phyloP scores from a whole-genome alignment of 1,284 basidiomycete genomes.

The Trametes pubescens region DNA sequence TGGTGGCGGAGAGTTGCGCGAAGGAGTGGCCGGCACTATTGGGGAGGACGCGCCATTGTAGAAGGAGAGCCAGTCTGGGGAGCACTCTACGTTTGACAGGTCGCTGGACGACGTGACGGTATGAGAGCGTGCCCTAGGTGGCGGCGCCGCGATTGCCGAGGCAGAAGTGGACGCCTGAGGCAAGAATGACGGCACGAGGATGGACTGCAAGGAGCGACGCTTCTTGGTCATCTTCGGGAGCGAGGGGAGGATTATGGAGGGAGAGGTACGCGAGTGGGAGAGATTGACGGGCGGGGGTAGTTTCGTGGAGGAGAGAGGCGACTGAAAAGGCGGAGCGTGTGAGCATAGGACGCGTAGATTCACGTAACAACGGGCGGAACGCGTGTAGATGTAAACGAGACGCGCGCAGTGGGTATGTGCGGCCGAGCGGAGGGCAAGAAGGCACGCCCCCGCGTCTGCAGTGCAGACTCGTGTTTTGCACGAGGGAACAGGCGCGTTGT shows the following conservation, averaged over 20 bases:
- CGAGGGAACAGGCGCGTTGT: conserved; percentile 26
- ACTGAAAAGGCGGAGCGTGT: conserved; percentile 29
- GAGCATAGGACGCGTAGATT: conserved; percentile 25
- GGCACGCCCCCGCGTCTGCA: conserved; percentile 23
- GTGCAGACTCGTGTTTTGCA: conserved; percentile 30
- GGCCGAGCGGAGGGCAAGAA: conserved; percentile 9
- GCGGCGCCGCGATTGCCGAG: conserved; percentile 22
- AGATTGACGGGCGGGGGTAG: conserved; percentile 18
- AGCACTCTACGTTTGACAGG: conserved; percentile 20
- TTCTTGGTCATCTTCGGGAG: conserved; percentile 50
- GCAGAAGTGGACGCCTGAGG: conserved; percentile 36
- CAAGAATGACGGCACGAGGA: conserved; percentile 56
- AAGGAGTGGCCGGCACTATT: conserved; percentile 27
- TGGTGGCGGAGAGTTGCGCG: conserved; percentile 43
- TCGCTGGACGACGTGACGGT: conserved; percentile 26
- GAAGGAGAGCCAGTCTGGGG: conserved; percentile 31
- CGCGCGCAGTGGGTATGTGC: conserved; percentile 18
- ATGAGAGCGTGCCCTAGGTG: conserved; percentile 28
- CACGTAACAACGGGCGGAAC: conserved; percentile 29
- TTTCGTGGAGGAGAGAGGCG: conserved; percentile 15
- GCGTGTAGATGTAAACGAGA: conserved; percentile 25
- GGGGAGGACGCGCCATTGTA: conserved; percentile 32
- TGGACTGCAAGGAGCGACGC: conserved; percentile 57
- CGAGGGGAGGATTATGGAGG: conserved; percentile 17
- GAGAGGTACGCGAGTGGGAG: conserved; percentile 29